Evolutionary conservation across 2,329 filamentous ascomycete species (phyloP), one percentile per base, ranked within the genome.

Genomic region (Xylaria hypoxylon): DNA sequence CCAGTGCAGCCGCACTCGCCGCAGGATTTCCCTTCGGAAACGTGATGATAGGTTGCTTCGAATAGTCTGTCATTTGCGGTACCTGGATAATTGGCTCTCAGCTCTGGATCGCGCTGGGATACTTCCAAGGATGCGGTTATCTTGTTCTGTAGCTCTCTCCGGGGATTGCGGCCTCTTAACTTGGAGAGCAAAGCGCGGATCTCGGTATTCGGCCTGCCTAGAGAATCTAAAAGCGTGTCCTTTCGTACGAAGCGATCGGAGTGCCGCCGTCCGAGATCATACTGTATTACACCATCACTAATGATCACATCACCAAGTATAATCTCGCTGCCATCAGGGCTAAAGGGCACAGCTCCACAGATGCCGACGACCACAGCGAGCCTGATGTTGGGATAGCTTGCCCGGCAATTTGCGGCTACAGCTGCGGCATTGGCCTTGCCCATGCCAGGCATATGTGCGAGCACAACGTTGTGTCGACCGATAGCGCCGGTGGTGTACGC

Each of bases 251-350:
- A 38, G 2, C 13, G 31, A 13, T 3, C 11, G 10, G 53, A 40
- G 45, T 33, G 44, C 17, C 22, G 38, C 2, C 48, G 19, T 4
- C 62, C 40, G 1, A 64, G 13, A 50, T 55, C 48, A 17, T 64
- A 59, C 11, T 59, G 31, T n/a, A 55, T 45, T 2, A 59, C n/a
- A 11, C 48, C 50, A 11, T 50, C 44, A 4, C 56, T 59, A 5
- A 60, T 35, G 1, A 64, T 28, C 13, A 64, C 50, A 42, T 59
- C 62, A 15, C 62, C 50, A 0, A 64, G 50, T 5, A 55, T 2
- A 26, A 64, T 50, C 13, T 44, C 31, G 2, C 28, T 26, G 6
- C 8, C 3, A 0, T 51, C 4, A 2, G 31, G 35, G 2, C 35
- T 13, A n/a, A 22, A 50, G 1, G 62, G 50, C 1, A 60, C 42